phyloP scores from a whole-genome alignment of 2,329 filamentous ascomycete species.

The Aotearoamyces nothofagi region DNA sequence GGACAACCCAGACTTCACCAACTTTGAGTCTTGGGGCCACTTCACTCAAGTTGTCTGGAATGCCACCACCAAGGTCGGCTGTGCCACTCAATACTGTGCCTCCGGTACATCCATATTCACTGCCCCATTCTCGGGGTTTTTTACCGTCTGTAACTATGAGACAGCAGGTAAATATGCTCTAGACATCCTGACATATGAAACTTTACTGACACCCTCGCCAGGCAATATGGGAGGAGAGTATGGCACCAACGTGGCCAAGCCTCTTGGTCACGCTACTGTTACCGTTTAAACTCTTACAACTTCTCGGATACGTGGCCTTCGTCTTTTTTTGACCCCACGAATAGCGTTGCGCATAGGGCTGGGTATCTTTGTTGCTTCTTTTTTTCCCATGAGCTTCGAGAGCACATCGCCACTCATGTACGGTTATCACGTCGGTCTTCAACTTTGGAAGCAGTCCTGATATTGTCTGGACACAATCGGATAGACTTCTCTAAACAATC shows the following conservation, averaged over 20 bases:
- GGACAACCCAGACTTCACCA: slow-evolving; percentile 39
- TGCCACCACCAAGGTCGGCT: slow-evolving; percentile 44
- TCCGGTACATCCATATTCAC: slow-evolving; percentile 25
- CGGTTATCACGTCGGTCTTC: slow-evolving; percentile 3
- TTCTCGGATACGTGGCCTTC: background rate
- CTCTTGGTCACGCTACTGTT: slow-evolving; percentile 23
- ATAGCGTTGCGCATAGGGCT: background rate
- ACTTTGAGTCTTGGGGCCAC: slow-evolving; percentile 57
- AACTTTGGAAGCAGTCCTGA: background rate
- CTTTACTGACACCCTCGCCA: slow-evolving; percentile 18
- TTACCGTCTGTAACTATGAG: slow-evolving; percentile 82
- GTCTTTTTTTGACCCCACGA: slow-evolving; percentile 1
- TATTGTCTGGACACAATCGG: background rate
- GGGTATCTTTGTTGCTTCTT: slow-evolving; percentile 2
- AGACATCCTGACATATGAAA: slow-evolving; percentile 1
- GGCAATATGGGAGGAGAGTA: slow-evolving; percentile 41
- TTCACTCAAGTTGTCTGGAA: slow-evolving; percentile 66
- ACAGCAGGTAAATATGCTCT: slow-evolving; percentile 44
- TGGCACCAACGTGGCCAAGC: slow-evolving; percentile 31
- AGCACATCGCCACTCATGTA: slow-evolving; percentile 11
- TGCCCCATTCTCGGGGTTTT: slow-evolving; percentile 39
- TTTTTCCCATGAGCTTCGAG: slow-evolving; percentile 9
- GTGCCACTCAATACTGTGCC: slow-evolving; percentile 39
- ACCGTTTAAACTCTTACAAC: slow-evolving; percentile 8
- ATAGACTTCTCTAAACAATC: no score